A percentile compares a stretch with the other conserved stretches of the same genome.
Evolutionary conservation across 202 grass and related monocot genomes (phyloP).

Genomic region (Panicum virgatum): DNA sequence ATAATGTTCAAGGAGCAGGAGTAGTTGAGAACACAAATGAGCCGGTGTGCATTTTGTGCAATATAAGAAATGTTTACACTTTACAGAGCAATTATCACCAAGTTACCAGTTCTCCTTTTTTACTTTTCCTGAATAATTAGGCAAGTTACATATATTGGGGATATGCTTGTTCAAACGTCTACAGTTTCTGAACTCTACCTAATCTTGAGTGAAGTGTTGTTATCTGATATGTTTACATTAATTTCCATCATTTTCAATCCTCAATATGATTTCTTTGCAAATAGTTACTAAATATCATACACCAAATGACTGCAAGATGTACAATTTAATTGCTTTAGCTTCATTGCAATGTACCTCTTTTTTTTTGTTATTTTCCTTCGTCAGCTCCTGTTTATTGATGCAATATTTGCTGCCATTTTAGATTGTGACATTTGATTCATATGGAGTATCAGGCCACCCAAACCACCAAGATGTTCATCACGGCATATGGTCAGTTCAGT

Average conservation of each 20-base stretch:
- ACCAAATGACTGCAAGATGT: neutral
- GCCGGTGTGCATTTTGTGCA: neutral
- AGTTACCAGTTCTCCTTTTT: neutral
- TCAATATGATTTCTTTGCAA: neutral
- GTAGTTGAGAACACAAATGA: neutral
- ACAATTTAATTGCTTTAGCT: slow-evolving; percentile 2
- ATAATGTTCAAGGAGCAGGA: slow-evolving; percentile 8
- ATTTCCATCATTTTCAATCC: neutral
- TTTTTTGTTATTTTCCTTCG: neutral
- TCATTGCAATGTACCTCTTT: neutral
- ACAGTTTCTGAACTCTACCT: neutral
- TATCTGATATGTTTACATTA: neutral
- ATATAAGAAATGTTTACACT: slow-evolving; percentile 18
- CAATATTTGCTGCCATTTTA: slow-evolving; percentile 44
- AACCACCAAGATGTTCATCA: slow-evolving; percentile 87
- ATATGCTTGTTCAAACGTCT: neutral
- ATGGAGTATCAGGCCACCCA: slow-evolving; percentile 82
- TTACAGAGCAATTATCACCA: neutral
- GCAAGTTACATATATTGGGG: neutral
- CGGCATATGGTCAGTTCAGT: slow-evolving; percentile 68
- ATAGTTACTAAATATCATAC: neutral
- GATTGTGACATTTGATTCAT: slow-evolving; percentile 83
- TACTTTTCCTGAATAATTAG: neutral
- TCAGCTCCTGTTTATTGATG: neutral
- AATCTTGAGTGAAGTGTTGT: neutral